Base-by-base conservation (phyloP, 352 stramenopile genomes). In the Globisporangium solare region DNA sequence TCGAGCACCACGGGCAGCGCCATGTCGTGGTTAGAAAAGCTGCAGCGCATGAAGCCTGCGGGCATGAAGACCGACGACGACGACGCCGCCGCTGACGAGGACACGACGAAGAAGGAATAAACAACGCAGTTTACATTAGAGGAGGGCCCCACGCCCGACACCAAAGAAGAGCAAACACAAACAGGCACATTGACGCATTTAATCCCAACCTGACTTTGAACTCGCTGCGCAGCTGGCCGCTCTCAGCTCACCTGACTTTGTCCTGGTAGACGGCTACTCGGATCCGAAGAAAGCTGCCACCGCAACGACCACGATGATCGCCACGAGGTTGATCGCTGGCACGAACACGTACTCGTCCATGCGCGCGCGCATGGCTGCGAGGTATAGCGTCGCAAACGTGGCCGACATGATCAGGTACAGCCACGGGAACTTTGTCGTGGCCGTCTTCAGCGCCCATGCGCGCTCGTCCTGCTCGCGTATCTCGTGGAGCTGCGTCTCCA, bases 21-120 rank as follows among this genome's bases (percentile, higher is more conserved):
- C 47, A 68, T 92, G 54, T 92, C 84, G 58, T 94, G 84, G 84
- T 67, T 94, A 58, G 84, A 94, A 68, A 90, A 90, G 67, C 71
- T 94, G 50, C 82, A 94, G 72, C 83, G 79, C 35, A 94, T 94
- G 84, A 91, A 88, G 68, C 84, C 84, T 17, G 74, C 72, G 18
- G 84, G 82, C 17, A 48, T 82, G 47, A 63, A 77, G 55, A 47
- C 67, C 27, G 65, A 32, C 48, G 61, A 57, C 18, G 64, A 73
- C 8, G 57, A 61, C 18, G 76, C 64, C 27, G 60, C 55, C 17
- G 51, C 59, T 14, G 68, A 71, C 35, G 24, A 51, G 20, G 61
- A 68, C 46, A 48, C 74, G 27, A 51, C 45, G 46, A 61, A 58
- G 54, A 43, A 62, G 56, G 59, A 57, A 40, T 51, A 65, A 43